Conservation (phyloP, 2,329 filamentous ascomycete species). For the Colletotrichum shisoi region DNA sequence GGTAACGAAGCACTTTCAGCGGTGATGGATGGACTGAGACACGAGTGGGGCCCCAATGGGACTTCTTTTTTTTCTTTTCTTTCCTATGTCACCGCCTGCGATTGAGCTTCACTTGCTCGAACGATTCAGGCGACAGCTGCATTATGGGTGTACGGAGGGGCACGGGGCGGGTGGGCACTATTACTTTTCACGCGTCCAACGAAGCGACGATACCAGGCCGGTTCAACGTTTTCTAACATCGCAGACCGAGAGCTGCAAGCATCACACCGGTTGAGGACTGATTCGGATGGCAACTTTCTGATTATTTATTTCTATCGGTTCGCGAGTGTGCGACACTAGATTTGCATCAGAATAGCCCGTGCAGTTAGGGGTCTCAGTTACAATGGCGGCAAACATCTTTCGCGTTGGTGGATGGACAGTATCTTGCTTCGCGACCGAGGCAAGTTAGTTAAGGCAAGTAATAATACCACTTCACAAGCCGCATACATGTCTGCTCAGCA, state of each 20-base stretch:
- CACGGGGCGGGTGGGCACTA: slow-evolving; percentile 15
- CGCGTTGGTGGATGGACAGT: neutral
- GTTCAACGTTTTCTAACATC: slow-evolving; percentile 15
- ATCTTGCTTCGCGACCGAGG: slow-evolving; percentile 6
- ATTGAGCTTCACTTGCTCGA: slow-evolving; percentile 8
- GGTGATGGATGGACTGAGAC: slow-evolving; percentile 2
- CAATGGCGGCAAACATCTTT: slow-evolving; percentile 9
- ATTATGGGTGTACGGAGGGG: slow-evolving; percentile 24
- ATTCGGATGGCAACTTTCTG: slow-evolving; percentile 14
- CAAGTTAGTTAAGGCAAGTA: neutral
- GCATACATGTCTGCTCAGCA: neutral
- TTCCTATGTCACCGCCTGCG: slow-evolving; percentile 1
- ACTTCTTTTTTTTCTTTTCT: slow-evolving; percentile 5
- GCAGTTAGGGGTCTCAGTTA: slow-evolving; percentile 16
- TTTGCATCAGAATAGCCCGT: slow-evolving; percentile 31
- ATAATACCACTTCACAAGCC: neutral
- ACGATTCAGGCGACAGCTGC: slow-evolving; percentile 5
- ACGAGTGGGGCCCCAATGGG: slow-evolving; percentile 1
- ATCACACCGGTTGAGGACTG: slow-evolving; percentile 19
- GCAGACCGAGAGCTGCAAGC: slow-evolving; percentile 39
- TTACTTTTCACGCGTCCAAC: slow-evolving; percentile 25
- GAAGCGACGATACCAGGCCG: slow-evolving; percentile 35
- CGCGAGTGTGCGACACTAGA: slow-evolving; percentile 26
- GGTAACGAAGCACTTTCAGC: slow-evolving; percentile 3
- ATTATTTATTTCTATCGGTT: neutral